These are phyloP conservation scores for Xylariaceae sp. DNA, from an alignment of 2,329 filamentous ascomycete species.

Conservation along the genomic window DNA sequence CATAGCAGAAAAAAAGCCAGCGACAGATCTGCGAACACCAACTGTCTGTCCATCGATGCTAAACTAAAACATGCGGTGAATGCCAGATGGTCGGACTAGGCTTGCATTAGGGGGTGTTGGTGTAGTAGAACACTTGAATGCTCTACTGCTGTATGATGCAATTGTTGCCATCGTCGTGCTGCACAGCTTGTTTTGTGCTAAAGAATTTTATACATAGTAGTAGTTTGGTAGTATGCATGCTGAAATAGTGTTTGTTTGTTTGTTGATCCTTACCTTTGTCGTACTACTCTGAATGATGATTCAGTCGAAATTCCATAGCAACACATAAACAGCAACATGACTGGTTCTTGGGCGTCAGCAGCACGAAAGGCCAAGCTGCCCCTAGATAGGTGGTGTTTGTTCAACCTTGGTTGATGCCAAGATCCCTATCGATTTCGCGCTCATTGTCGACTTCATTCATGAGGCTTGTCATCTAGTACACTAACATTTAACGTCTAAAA, in stretches of 20 bases:
- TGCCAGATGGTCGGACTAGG: not conserved
- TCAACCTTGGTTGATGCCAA: not conserved
- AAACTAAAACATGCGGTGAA: not conserved
- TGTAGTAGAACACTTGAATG: not conserved
- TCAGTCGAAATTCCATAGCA: not conserved
- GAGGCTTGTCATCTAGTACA: not conserved
- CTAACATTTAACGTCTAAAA: not conserved
- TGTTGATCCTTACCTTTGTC: not conserved
- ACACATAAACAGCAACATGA: slow-evolving; percentile 2
- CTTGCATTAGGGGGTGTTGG: slow-evolving; percentile 1
- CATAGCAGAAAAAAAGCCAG: too few species aligned
- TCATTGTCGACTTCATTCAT: not conserved
- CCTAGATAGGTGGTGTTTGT: not conserved
- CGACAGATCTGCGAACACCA: too few species aligned
- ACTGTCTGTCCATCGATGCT: not conserved
- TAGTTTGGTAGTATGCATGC: too few species aligned
- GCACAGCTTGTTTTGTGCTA: slow-evolving; percentile 19
- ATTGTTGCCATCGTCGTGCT: slow-evolving; percentile 21
- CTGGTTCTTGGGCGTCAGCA: slow-evolving; percentile 14
- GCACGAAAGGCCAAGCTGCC: slow-evolving; percentile 7
- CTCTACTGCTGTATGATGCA: slow-evolving; percentile 19
- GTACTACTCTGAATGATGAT: slow-evolving; percentile 2
- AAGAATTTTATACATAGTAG: not conserved
- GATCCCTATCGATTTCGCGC: slow-evolving; percentile 4
- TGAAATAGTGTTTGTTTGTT: not conserved